A percentile compares a stretch with the other conserved stretches of the same genome.
Conservation (phyloP, 2,329 filamentous ascomycete genomes). For the Cladosporium oxysporum region DNA sequence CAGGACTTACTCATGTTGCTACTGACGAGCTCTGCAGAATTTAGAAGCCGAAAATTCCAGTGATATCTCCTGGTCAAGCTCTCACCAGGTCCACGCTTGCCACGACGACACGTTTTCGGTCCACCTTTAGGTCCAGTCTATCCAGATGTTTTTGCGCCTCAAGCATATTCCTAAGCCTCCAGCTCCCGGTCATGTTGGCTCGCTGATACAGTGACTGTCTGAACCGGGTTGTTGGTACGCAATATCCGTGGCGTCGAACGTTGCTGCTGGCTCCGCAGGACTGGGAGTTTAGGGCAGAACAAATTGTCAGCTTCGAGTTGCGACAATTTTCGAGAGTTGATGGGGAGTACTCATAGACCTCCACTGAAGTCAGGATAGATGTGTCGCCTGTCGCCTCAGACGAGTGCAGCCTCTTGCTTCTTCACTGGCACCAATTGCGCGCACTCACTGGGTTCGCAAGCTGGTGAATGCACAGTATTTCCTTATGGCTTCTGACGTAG, state of each 20-base stretch:
- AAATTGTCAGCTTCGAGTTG: not conserved
- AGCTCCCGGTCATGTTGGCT: not conserved
- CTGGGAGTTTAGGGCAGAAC: not conserved
- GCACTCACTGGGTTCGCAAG: not conserved
- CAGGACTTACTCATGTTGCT: not conserved
- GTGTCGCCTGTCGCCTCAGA: not conserved
- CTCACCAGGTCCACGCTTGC: not conserved
- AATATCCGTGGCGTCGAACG: not conserved
- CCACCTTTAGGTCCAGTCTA: not conserved
- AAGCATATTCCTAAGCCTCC: not conserved
- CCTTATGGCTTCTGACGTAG: not conserved
- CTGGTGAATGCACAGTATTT: not conserved
- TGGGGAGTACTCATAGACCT: not conserved
- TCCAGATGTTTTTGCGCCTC: not conserved
- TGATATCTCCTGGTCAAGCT: not conserved
- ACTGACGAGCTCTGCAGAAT: not conserved
- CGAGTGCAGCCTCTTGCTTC: not conserved
- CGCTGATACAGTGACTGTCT: not conserved
- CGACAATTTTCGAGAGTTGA: not conserved
- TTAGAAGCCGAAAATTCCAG: not conserved
- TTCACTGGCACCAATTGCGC: not conserved
- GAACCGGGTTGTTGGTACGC: not conserved
- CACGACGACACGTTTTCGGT: not conserved
- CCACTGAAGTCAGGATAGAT: not conserved
- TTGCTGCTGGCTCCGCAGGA: not conserved